Conservation (phyloP, 2,329 filamentous ascomycete genomes). For the Lasiodiplodia hormozganensis region DNA sequence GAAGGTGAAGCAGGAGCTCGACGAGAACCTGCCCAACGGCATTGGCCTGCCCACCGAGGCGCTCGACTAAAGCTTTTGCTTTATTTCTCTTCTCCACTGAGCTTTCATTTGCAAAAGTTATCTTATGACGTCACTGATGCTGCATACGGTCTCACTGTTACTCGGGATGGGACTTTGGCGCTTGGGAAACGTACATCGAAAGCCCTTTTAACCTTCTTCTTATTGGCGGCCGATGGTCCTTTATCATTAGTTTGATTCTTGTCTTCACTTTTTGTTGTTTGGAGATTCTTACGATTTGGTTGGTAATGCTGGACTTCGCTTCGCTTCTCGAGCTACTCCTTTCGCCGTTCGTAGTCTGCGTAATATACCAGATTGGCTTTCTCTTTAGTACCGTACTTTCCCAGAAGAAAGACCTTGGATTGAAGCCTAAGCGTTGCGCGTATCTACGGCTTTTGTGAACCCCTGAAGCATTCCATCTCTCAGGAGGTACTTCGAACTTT, state of each 20-base stretch:
- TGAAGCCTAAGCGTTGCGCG: background rate
- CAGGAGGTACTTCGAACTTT: background rate
- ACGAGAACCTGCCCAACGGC: slow-evolving; percentile 38
- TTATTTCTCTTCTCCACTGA: background rate
- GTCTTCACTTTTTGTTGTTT: background rate
- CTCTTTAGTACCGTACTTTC: background rate
- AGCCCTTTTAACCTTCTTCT: background rate
- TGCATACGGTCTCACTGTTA: background rate
- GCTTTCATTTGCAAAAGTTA: background rate
- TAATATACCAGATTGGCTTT: background rate
- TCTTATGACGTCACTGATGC: background rate
- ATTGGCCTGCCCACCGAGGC: slow-evolving; percentile 41
- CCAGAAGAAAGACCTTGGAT: background rate
- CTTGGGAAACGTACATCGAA: background rate
- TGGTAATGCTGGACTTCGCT: background rate
- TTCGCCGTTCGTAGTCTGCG: background rate
- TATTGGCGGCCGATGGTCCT: background rate
- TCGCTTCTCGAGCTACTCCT: background rate
- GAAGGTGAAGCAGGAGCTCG: slow-evolving; percentile 35
- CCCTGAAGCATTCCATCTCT: background rate
- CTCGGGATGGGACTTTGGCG: background rate
- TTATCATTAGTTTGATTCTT: background rate
- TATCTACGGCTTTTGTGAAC: background rate
- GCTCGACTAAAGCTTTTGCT: slow-evolving; percentile 28
- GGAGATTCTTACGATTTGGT: background rate